Evolutionary conservation across 2,329 filamentous ascomycete genomes (phyloP).

Genomic region (Claviceps fusiformis): DNA sequence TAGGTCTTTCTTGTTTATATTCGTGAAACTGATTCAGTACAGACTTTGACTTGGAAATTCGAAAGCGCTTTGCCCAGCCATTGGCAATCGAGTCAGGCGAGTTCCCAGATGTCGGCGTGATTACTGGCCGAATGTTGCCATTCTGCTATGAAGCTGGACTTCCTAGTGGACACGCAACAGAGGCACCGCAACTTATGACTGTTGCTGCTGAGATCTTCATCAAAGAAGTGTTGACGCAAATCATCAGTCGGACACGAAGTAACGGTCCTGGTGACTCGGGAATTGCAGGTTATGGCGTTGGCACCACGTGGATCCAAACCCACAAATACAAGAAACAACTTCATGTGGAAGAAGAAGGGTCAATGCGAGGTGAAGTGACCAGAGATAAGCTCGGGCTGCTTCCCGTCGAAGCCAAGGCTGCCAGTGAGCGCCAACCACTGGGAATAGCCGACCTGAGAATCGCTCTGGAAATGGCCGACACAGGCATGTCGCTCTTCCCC

Average conservation of each 20-base stretch:
- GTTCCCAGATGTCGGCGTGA: conserved; percentile 50
- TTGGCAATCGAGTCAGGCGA: conserved; percentile 55
- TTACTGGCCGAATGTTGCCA: conserved; percentile 52
- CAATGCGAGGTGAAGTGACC: conserved; percentile 57
- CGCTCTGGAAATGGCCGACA: conserved; percentile 61
- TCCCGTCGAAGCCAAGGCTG: conserved; percentile 67
- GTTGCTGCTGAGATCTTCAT: conserved; percentile 54
- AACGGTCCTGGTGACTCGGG: conserved; percentile 51
- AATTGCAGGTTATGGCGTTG: conserved; percentile 49
- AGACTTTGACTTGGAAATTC: conserved; percentile 56
- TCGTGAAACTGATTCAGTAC: conserved; percentile 9
- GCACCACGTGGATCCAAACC: conserved; percentile 63
- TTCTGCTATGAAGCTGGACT: conserved; percentile 56
- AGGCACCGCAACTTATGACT: conserved; percentile 51
- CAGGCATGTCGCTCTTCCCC: conserved; percentile 64
- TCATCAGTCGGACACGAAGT: conserved; percentile 50
- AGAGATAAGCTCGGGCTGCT: conserved; percentile 66
- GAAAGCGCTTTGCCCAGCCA: conserved; percentile 50
- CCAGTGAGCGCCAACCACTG: conserved; percentile 56
- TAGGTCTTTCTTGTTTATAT: not conserved
- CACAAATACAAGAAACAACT: conserved; percentile 64
- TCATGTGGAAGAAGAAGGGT: conserved; percentile 59
- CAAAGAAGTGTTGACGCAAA: conserved; percentile 49
- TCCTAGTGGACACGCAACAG: conserved; percentile 41
- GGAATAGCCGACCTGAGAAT: conserved; percentile 68